Base-by-base conservation (phyloP, 78 protist genomes). In the Tieghemostelium lacteum region DNA sequence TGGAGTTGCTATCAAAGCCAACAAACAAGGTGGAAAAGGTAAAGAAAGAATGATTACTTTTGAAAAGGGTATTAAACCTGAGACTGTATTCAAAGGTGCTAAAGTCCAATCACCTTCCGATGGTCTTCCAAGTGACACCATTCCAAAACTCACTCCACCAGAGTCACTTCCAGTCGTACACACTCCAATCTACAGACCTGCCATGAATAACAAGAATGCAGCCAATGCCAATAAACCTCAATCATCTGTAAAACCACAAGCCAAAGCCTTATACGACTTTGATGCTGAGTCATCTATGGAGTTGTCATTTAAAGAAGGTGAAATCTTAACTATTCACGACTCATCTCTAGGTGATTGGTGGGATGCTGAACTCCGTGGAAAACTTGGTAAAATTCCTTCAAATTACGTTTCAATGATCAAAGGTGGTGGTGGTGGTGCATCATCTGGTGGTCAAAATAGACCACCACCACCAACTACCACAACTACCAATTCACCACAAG, bases 241-340 rank as follows among this genome's bases (percentile, higher is more conserved):
- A 2, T 26, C 60, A 17, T 14, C 76, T 40, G 66, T 57, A n/a
- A 71, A 86, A 33, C 75, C 67, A n/a, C 22, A 73, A 2, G 93
- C 93, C 26, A 75, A 92, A 34, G 96, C 95, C 19, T 49, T 92
- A 37, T 94, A 92, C 39, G 96, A 92, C 54, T 94, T 83, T 54
- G 88, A 85, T 29, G 95, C 95, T 0, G 85, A 76, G 22, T 74
- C 87, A 3, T 54, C 73, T 4, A 69, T 86, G 80, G 96, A 94
- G 33, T 36, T 94, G 16, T 50, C 89, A n/a, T 75, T 94, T 34
- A 42, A 50, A 16, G 95, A 64, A 14, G 96, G 96, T 49, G 96
- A 92, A 36, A 65, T 42, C 16, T 58, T 94, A 40, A 71, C 83
- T 42, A 57, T 94, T 10, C 19, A 85, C 33, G 87, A 66, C 22